phyloP scores from a whole-genome alignment of 768 basidiomycete species.

The Chalciporus sphaerocephalus region DNA sequence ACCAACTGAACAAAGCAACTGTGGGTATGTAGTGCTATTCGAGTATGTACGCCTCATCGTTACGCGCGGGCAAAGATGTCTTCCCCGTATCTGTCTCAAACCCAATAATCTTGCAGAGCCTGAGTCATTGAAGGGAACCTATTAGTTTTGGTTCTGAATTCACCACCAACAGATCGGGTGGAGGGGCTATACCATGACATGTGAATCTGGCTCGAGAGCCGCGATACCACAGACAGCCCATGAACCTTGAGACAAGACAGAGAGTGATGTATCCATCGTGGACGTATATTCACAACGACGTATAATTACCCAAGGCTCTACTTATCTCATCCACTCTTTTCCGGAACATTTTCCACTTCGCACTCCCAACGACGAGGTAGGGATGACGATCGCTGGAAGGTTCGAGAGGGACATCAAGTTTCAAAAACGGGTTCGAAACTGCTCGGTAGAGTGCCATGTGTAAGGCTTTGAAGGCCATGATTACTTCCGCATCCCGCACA shows the following conservation, averaged over 20 bases:
- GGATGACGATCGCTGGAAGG: constrained; percentile 47
- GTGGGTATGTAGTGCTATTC: constrained; percentile 27
- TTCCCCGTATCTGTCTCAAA: constrained; percentile 95
- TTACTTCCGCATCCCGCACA: constrained; percentile 75
- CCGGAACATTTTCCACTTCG: constrained; percentile 68
- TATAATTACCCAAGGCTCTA: constrained; percentile 48
- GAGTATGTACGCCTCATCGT: too few species aligned
- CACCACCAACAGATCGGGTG: constrained; percentile 7
- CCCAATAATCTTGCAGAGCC: constrained; percentile 54
- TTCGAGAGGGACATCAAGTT: constrained; percentile 50
- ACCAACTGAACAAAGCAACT: constrained; percentile 45
- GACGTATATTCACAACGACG: constrained; percentile 17
- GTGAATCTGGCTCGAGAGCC: constrained; percentile 21
- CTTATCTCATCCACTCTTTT: constrained; percentile 72
- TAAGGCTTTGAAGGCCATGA: constrained; percentile 77
- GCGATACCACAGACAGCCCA: constrained; percentile 24
- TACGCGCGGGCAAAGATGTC: constrained; percentile 17
- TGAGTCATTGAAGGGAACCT: constrained; percentile 79
- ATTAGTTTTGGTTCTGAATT: constrained; percentile 61
- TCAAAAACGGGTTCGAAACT: constrained; percentile 83
- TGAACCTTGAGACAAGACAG: constrained; percentile 19
- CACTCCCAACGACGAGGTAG: constrained; percentile 54
- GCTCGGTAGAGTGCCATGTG: constrained; percentile 85
- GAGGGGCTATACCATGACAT: constrained; percentile 18
- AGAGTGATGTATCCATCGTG: constrained; percentile 1